Base-by-base conservation (phyloP, 768 basidiomycete genomes). In the Boletus subparvulus region DNA sequence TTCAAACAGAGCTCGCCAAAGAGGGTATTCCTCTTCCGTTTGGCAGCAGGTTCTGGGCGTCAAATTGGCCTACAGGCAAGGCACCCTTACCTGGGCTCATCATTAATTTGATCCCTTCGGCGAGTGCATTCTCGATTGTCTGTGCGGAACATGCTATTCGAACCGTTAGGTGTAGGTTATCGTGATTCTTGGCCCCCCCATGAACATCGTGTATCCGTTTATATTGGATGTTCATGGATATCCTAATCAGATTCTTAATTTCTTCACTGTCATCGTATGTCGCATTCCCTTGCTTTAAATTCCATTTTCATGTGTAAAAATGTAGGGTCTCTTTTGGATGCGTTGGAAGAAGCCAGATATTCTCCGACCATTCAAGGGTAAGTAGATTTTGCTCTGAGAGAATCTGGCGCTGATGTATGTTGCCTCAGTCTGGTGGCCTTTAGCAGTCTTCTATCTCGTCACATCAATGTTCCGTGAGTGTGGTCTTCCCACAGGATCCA, bases 11-110 rank as follows among this genome's bases (percentile, higher is more conserved):
- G 50, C 78, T 85, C 6, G 83, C 83, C 3, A 85, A 85, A 59
- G 83, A 83, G 62, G 83, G 83, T 0, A 71, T 84, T 19, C 83
- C 83, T 16, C 74, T 84, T 1, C 83, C 83, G 1, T 83, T 83
- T 49, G 82, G 81, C 4, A 83, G 80, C 58, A 75, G 70, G 21
- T 81, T 84, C 61, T 83, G 82, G 83, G 83, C 83, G 3, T 81
- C 80, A 3, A 84, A 83, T 60, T 83, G 81, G 82, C 81, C 82
- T 1, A 80, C 78, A 3, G 80, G 81, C 12, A 80, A 78, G 59
- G 77, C 82, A 0, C 83, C 82, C 0, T 65, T 83, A 24, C 80
- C 82, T 0, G 83, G 80, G 0, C 73, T 84, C 6, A 76, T 84
- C 52, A 72, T 84, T 10, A 80, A 84, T 48, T 62, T 84, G 28